phyloP scores from a whole-genome alignment of 176 grass and related monocot species.

The Tillandsia leiboldiana region DNA sequence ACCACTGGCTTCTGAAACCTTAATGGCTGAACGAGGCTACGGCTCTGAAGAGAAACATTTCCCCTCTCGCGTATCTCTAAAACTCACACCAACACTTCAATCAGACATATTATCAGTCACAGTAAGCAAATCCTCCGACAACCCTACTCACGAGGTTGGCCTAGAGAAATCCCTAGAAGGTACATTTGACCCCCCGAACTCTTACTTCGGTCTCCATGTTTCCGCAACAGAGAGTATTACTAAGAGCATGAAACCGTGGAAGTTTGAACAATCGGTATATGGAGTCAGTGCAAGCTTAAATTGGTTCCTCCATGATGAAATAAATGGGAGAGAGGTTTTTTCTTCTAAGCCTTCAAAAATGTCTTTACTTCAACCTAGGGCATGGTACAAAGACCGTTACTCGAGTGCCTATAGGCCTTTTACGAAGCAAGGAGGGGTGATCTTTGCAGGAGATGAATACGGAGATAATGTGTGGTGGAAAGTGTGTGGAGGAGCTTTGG shows the following conservation, averaged over 20 bases:
- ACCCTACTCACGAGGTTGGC: conserved; percentile 58
- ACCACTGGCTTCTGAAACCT: conserved; percentile 51
- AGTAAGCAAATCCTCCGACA: conserved; percentile 69
- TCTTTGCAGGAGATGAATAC: conserved; percentile 84
- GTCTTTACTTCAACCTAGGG: conserved; percentile 54
- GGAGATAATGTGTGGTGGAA: conserved; percentile 87
- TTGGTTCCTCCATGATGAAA: conserved; percentile 77
- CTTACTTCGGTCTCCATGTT: conserved; percentile 47
- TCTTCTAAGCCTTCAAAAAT: conserved; percentile 70
- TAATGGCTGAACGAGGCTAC: conserved; percentile 77
- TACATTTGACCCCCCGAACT: conserved; percentile 57
- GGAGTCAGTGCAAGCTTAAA: conserved; percentile 45
- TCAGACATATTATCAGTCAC: conserved; percentile 61
- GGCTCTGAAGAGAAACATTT: conserved; percentile 85
- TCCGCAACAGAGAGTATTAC: conserved; percentile 42
- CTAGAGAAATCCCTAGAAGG: conserved; percentile 58
- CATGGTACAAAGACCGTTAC: conserved; percentile 76
- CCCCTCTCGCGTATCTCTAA: conserved; percentile 68
- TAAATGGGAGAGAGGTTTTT: conserved; percentile 63
- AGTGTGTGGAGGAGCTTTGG: conserved; percentile 32
- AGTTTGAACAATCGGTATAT: conserved; percentile 75
- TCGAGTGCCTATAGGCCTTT: conserved; percentile 52
- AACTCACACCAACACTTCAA: conserved; percentile 80
- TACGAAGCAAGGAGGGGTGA: conserved; percentile 64
- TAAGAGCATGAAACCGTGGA: conserved; percentile 83